Evolutionary conservation across 2,329 filamentous ascomycete genomes (phyloP), one percentile per base, ranked within the genome.

Genomic region (Purpureocillium lavendulum): DNA sequence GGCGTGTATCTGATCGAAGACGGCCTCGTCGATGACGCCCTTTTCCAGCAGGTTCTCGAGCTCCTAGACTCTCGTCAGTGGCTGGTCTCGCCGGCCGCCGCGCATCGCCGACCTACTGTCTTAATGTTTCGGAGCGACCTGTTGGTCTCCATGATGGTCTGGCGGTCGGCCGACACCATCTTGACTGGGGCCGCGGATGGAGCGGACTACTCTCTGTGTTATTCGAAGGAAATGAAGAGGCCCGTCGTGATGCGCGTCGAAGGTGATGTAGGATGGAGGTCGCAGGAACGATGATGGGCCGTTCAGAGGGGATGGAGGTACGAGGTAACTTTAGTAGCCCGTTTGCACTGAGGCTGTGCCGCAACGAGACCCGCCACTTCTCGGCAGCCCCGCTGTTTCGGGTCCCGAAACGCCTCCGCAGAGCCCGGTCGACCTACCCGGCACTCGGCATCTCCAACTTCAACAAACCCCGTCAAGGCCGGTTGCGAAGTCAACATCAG

Each of bases 21-120:
- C 79, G 40, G 79, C 67, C 43, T 85, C 80, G 46, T 75, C 79
- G 59, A 97, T 86, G 55, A 89, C 72, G 49, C 82, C 82, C 55
- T 84, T 79, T 60, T 95, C 89, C 50, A 87, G 77, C 45, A 97
- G 84, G 51, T 81, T 84, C 63, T 95, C 88, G 44, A 96, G 84
- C 68, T 96, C 89, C 89, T 95, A 15, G n/a, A 12, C 21, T 21
- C 10, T 5, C 4, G 30, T 12, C 9, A n/a, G 1, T 29, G 12
- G 26, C 7, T 12, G 26, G 12, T 8, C 26, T 29, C 12, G 26
- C 26, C 26, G 26, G 12, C 8, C 26, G 26, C 26, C 8, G 26
- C 8, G 12, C 7, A 30, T 14, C 11, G 5, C 7, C 6, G 7
- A 30, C 59, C 10, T 41, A 88, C 87, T 57, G 83, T 87, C 68